Conservation (phyloP, 1,139 yeast species). For the Pichia cactophila region DNA sequence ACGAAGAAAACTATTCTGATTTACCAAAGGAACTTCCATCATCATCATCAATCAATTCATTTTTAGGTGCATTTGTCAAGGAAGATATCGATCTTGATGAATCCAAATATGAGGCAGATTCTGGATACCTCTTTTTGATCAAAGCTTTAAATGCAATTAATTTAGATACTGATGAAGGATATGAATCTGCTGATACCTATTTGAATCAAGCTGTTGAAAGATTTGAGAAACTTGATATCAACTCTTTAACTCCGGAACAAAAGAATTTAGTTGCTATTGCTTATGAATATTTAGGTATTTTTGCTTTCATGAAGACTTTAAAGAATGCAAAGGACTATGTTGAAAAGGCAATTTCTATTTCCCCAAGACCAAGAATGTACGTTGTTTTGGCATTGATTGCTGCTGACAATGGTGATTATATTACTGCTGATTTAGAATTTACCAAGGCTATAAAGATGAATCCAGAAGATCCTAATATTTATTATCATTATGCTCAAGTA, state of each 20-base stretch:
- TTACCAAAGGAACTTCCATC: conserved; percentile 65
- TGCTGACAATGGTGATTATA: conserved; percentile 67
- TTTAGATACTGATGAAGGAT: conserved; percentile 61
- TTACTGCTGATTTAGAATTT: conserved; percentile 63
- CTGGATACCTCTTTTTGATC: conserved; percentile 56
- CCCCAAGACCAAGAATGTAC: conserved; percentile 77
- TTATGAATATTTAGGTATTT: conserved; percentile 74
- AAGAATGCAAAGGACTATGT: conserved; percentile 50
- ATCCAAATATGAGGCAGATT: conserved; percentile 35
- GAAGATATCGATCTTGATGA: conserved; percentile 30
- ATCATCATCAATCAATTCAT: conserved; percentile 76
- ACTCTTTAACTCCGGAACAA: conserved; percentile 29
- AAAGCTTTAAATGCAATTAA: conserved; percentile 62
- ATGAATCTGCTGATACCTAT: conserved; percentile 63
- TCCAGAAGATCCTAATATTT: conserved; percentile 71
- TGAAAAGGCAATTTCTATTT: conserved; percentile 54
- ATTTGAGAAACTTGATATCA: conserved; percentile 29
- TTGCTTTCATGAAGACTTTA: conserved; percentile 75
- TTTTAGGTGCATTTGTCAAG: conserved; percentile 65
- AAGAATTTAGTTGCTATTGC: conserved; percentile 57
- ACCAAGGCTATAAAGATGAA: conserved; percentile 64
- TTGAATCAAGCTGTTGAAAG: conserved; percentile 61
- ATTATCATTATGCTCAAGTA: conserved; percentile 93
- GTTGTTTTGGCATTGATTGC: conserved; percentile 76
- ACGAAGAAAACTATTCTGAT: conserved; percentile 50